phyloP scores from a whole-genome alignment of 2,329 filamentous ascomycete genomes.

The Phaeosphaeria sp. region DNA sequence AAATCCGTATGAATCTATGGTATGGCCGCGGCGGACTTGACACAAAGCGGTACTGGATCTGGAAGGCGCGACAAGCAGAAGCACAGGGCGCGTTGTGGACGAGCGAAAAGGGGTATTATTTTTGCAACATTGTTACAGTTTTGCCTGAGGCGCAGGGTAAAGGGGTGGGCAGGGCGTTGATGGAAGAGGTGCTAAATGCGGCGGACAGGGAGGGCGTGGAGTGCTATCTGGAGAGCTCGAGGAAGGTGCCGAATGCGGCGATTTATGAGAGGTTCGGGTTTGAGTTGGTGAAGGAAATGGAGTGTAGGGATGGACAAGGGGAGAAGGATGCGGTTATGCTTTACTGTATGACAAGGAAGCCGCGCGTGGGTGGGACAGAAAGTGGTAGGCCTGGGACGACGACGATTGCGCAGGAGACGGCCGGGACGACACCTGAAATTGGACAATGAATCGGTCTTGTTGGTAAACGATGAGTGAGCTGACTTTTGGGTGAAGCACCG shows the following conservation, averaged over 20 bases:
- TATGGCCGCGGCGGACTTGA: slow-evolving; percentile 74
- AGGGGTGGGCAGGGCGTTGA: slow-evolving; percentile 70
- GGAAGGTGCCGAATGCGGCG: slow-evolving; percentile 70
- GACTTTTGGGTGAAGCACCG: no score
- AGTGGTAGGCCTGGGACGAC: neutral
- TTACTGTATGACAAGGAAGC: slow-evolving; percentile 55
- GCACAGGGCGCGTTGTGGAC: slow-evolving; percentile 70
- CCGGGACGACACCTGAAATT: slow-evolving; percentile 6
- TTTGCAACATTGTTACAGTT: slow-evolving; percentile 77
- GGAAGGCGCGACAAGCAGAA: slow-evolving; percentile 70
- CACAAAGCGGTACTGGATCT: slow-evolving; percentile 73
- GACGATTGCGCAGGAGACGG: neutral
- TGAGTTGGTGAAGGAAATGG: slow-evolving; percentile 67
- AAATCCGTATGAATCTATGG: slow-evolving; percentile 70
- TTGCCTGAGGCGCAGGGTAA: slow-evolving; percentile 68
- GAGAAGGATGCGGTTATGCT: slow-evolving; percentile 49
- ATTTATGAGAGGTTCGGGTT: slow-evolving; percentile 78
- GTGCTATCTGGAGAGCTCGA: slow-evolving; percentile 75
- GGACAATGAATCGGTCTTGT: slow-evolving; percentile 1
- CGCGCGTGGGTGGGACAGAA: slow-evolving; percentile 12
- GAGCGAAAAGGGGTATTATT: slow-evolving; percentile 73
- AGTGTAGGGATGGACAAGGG: slow-evolving; percentile 68
- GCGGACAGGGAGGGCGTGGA: slow-evolving; percentile 69
- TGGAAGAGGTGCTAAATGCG: slow-evolving; percentile 66
- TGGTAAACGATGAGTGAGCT: no score